Base-by-base conservation (phyloP, 2,329 filamentous ascomycete genomes). In the Myriosclerotinia scirpicola region DNA sequence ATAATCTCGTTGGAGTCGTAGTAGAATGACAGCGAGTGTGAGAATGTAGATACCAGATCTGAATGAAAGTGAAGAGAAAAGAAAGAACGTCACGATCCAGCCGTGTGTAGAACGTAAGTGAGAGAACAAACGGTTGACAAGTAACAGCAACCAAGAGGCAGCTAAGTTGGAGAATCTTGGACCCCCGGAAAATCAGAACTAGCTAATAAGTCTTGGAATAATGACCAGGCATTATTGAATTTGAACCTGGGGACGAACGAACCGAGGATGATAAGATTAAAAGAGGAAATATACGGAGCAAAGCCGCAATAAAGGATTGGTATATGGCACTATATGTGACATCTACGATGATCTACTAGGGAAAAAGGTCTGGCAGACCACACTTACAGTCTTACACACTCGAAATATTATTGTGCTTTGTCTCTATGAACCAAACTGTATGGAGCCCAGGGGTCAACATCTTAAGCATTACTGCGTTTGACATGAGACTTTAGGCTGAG, bases 11-110 rank as follows among this genome's bases (percentile, higher is more conserved):
- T 36, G 20, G 20, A 11, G 67, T 68, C 67, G 68, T 59, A 36
- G 44, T 69, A 67, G 52, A 36, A 48, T 44, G 52, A 60, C 50
- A 65, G 50, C 53, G 34, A 52, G 40, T 11, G 46, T 44, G 40
- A 54, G 26, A 44, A 54, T 34, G 9, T 65, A 44, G 64, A 65
- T 65, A 34, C 64, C 63, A 60, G 54, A 65, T 61, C 54, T 26
- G 30, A 50, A 67, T 66, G 67, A 68, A 69, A 67, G 56, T 66
- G 22, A 50, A 34, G 44, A 63, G 40, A 15, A 52, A 36, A 69
- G 68, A 73, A 73, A 63, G 61, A 68, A 71, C 61, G 46, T 69
- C 73, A 76, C 74, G 74, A 76, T 65, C 75, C 75, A 75, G 75
- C 67, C 74, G 75, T 74, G 73, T 70, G 59, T 66, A 72, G 70